These are phyloP conservation scores for Bruguiera parviflora DNA, from an alignment of 345 rosid species.

Conservation along the genomic window DNA sequence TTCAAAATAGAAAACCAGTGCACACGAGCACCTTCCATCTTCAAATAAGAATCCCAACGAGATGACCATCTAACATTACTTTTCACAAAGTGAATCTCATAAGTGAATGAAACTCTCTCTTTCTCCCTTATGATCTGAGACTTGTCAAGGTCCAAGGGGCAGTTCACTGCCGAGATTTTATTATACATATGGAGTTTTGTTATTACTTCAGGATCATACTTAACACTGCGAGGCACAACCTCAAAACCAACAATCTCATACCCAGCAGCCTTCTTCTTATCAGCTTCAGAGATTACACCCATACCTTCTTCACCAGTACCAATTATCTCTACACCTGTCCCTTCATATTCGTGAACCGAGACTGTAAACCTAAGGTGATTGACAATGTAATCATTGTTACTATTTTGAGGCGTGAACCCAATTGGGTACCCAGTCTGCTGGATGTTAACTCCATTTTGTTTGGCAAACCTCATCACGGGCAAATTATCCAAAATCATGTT, in stretches of 20 bases:
- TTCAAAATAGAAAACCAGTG: constrained; percentile 86
- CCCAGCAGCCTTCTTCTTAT: constrained; percentile 61
- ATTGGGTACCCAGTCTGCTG: constrained; percentile 91
- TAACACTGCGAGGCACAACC: constrained; percentile 76
- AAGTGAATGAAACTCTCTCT: constrained; percentile 70
- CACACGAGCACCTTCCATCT: constrained; percentile 88
- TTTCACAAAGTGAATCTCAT: constrained; percentile 75
- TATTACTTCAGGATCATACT: constrained; percentile 53
- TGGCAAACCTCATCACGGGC: constrained; percentile 76
- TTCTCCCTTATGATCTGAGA: constrained; percentile 73
- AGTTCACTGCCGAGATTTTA: constrained; percentile 43
- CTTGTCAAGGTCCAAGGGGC: constrained; percentile 68
- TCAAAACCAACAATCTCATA: constrained; percentile 83
- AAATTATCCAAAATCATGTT: constrained; percentile 82
- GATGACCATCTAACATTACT: constrained; percentile 78
- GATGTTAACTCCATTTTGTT: constrained; percentile 62
- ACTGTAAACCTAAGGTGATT: constrained; percentile 73
- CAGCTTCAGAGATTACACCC: constrained; percentile 74
- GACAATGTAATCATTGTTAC: constrained; percentile 71
- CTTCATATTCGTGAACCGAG: constrained; percentile 75
- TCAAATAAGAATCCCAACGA: constrained; percentile 84
- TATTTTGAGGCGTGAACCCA: constrained; percentile 65
- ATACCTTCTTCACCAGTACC: constrained; percentile 87
- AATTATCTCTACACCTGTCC: constrained; percentile 69
- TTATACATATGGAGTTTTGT: constrained; percentile 64